Conservation (phyloP, 345 rosid genomes). For the Brassica incana region DNA sequence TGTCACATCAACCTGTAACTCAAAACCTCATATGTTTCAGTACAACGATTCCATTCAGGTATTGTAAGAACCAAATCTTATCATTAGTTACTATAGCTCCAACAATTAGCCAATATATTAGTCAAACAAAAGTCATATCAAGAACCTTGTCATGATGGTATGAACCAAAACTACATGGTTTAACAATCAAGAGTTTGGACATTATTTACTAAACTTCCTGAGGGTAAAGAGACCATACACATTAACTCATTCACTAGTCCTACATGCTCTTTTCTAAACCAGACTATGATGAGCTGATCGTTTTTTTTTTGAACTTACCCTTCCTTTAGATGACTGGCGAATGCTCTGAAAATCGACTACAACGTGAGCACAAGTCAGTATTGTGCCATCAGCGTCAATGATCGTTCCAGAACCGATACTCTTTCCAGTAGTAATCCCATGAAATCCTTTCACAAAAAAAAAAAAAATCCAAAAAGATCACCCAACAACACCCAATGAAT, state of each 20-base stretch:
- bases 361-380: constrained; percentile 91
- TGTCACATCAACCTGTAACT: constrained; percentile 78
- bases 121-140: too few species aligned
- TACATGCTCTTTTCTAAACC: background rate
- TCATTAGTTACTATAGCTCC: background rate
- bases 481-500: background rate
- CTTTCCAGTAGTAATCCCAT: constrained; percentile 55
- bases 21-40: constrained; percentile 14
- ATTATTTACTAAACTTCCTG: background rate
- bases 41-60: background rate
- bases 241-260: background rate
- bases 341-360: constrained; percentile 63
- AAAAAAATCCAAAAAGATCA: background rate
- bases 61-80: too few species aligned
- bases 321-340: constrained; percentile 56
- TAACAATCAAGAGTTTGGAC: background rate
- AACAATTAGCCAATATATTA: too few species aligned
- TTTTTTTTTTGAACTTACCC: constrained; percentile 43
- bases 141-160: background rate
- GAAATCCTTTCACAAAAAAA: constrained; percentile 42
- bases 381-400: constrained; percentile 76
- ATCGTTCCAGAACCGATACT: constrained; percentile 87
- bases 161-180: background rate
- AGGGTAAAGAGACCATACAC: background rate
- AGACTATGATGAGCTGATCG: background rate